Evolutionary conservation across 257 asterid genomes (phyloP).

Genomic region (Petunia axillaris): DNA sequence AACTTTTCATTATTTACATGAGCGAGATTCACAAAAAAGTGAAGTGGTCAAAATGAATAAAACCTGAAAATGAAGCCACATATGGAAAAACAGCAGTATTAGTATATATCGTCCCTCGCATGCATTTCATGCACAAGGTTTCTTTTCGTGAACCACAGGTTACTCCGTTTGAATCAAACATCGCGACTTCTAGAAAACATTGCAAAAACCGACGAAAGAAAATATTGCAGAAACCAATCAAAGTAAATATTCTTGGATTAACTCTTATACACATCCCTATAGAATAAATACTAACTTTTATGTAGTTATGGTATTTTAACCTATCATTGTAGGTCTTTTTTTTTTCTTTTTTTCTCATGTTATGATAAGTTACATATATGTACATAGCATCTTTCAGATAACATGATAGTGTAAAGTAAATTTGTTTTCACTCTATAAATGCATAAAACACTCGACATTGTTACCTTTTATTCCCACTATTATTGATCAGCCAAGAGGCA

Average conservation of each 20-base stretch:
- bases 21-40: neutral
- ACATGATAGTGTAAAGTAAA: too few species aligned
- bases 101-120: neutral
- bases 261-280: too few species aligned
- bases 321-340: too few species aligned
- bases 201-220: neutral
- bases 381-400: too few species aligned
- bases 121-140: neutral
- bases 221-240: neutral
- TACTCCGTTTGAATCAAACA: neutral
- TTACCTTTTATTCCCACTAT: neutral
- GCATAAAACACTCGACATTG: too few species aligned
- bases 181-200: neutral
- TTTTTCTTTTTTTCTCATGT: too few species aligned
- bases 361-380: too few species aligned
- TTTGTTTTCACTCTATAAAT: too few species aligned
- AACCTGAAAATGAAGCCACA: neutral
- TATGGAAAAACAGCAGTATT: neutral
- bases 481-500: neutral
- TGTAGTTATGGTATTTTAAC: too few species aligned
- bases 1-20: neutral
- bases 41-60: neutral
- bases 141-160: constrained; percentile 18
- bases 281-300: too few species aligned
- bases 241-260: neutral